Evolutionary conservation across 2,329 filamentous ascomycete genomes (phyloP).

Genomic region (Zasmidium angulare): DNA sequence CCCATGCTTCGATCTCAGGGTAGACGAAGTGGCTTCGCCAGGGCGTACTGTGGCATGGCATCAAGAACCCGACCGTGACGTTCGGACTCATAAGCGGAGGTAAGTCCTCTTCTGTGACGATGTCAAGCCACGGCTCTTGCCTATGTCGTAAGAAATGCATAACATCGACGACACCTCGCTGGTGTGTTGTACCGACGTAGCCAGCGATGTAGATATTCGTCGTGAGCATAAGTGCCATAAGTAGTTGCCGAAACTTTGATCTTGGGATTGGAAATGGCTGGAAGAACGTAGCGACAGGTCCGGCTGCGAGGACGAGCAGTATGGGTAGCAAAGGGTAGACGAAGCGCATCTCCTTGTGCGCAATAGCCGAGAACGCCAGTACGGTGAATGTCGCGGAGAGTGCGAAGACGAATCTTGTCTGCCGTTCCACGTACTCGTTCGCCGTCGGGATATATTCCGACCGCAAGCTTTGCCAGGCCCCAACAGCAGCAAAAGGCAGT

Average conservation of each 20-base stretch:
- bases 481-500: conserved; percentile 71
- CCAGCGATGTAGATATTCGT: conserved; percentile 69
- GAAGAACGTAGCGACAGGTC: conserved; percentile 66
- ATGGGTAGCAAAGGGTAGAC: conserved; percentile 87
- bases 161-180: conserved; percentile 74
- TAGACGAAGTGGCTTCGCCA: conserved; percentile 88
- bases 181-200: conserved; percentile 76
- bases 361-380: conserved; percentile 68
- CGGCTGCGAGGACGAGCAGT: conserved; percentile 78
- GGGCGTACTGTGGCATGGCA: conserved; percentile 93
- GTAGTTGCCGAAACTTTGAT: conserved; percentile 46
- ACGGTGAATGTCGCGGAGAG: conserved; percentile 60
- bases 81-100: conserved; percentile 14
- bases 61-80: conserved; percentile 73
- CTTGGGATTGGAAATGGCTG: conserved; percentile 33
- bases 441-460: not conserved
- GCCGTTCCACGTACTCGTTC: conserved; percentile 9
- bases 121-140: conserved; percentile 26
- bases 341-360: conserved; percentile 97
- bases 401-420: conserved; percentile 52
- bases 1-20: conserved; percentile 73
- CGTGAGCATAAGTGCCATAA: conserved; percentile 56
- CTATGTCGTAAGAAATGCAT: conserved; percentile 72
- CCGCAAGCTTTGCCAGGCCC: conserved; percentile 53
- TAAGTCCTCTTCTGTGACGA: not conserved